A percentile compares a stretch with the other conserved stretches of the same genome.
Evolutionary conservation across 371 early-diverging fungal species (phyloP).

Genomic region (Mucor racemosus): DNA sequence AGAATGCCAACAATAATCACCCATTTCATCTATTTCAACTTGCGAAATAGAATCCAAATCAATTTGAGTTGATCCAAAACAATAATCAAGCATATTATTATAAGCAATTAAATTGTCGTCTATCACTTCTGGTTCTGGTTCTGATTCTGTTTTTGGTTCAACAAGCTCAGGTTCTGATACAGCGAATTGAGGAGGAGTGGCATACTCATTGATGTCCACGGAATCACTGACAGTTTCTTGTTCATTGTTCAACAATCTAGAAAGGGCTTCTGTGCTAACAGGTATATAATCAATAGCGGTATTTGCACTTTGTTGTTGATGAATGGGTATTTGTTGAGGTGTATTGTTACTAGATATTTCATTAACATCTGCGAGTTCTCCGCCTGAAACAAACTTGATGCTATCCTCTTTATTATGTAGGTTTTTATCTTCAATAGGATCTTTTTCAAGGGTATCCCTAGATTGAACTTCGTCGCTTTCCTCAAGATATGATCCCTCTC

Average conservation of each 20-base stretch:
- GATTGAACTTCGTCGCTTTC: neutral
- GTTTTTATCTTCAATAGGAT: neutral
- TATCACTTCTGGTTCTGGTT: neutral
- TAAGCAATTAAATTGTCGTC: neutral
- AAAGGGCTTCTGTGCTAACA: neutral
- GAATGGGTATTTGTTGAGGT: neutral
- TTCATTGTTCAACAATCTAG: neutral
- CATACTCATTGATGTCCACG: neutral
- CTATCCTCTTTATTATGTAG: neutral
- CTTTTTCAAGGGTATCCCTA: neutral
- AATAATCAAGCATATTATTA: neutral
- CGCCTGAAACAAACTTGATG: constrained; percentile 9
- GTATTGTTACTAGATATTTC: neutral
- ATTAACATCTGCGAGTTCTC: neutral
- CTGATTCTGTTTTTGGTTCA: neutral
- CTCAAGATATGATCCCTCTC: neutral
- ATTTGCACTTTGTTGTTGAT: neutral
- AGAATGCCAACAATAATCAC: constrained; percentile 12
- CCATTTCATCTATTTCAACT: neutral
- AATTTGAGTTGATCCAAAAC: neutral
- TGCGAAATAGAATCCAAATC: neutral
- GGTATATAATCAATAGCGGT: constrained; percentile 9
- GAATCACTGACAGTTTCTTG: neutral
- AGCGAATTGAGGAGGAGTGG: neutral
- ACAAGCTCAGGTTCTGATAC: neutral